These are phyloP conservation scores for Botrytis pseudocinerea DNA, from an alignment of 2,329 filamentous ascomycete genomes.

Conservation along the genomic window DNA sequence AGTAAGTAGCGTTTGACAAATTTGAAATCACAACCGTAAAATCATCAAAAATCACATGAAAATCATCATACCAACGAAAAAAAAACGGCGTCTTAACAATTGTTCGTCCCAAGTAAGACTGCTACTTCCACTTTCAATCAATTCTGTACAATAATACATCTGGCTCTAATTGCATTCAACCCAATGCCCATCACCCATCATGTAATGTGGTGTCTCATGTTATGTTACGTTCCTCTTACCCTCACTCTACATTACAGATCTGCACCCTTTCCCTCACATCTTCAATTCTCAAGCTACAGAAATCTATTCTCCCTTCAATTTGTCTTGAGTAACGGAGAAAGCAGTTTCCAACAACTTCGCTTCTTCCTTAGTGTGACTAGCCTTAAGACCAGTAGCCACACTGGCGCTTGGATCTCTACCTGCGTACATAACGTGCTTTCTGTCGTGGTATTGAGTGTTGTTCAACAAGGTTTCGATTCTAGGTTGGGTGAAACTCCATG, in stretches of 20 bases:
- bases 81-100: not conserved
- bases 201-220: not conserved
- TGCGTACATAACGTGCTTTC: constrained; percentile 96
- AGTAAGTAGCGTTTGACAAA: not conserved
- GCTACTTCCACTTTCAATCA: not conserved
- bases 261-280: not conserved
- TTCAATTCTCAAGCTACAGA: not conserved
- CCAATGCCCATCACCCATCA: constrained; percentile 6
- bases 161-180: constrained; percentile 25
- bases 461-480: constrained; percentile 96
- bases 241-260: constrained; percentile 20
- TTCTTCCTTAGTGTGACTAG: constrained; percentile 88
- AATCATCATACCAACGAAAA: not conserved
- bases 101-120: not conserved
- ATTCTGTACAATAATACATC: constrained; percentile 38
- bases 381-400: constrained; percentile 91
- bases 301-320: constrained; percentile 59
- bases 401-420: constrained; percentile 90
- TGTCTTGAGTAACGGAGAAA: constrained; percentile 65
- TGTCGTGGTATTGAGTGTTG: constrained; percentile 86
- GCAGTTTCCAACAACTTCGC: constrained; percentile 72
- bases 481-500: constrained; percentile 96
- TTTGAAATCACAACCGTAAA: not conserved
- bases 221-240: not conserved
- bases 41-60: not conserved